Conservation (phyloP, 2,329 filamentous ascomycete species). For the Colletotrichum phormii region DNA sequence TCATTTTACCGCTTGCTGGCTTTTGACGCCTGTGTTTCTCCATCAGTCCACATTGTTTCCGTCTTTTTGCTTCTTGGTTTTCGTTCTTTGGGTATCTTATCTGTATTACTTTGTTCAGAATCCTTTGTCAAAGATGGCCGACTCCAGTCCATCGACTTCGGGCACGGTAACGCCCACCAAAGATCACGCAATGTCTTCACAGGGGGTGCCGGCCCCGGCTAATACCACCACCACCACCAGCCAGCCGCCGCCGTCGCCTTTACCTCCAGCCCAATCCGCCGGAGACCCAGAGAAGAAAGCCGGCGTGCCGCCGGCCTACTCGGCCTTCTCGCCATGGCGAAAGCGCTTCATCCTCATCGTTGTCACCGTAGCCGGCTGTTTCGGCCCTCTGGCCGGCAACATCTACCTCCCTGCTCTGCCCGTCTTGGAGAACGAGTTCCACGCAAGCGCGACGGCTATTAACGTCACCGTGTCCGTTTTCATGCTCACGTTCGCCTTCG, state of each 20-base stretch:
- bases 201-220: neutral
- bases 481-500: conserved; percentile 56
- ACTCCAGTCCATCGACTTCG: conserved; percentile 21
- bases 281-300: conserved; percentile 36
- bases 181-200: neutral
- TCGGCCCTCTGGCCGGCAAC: conserved; percentile 56
- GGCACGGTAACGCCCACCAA: conserved; percentile 21
- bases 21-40: neutral
- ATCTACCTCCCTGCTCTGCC: conserved; percentile 56
- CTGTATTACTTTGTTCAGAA: neutral
- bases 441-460: conserved; percentile 48
- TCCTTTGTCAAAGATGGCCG: conserved; percentile 5
- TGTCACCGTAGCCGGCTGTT: conserved; percentile 54
- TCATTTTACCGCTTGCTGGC: neutral
- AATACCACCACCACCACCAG: neutral
- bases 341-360: conserved; percentile 51
- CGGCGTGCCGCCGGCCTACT: conserved; percentile 44
- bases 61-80: neutral
- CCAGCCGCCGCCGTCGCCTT: neutral
- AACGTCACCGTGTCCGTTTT: conserved; percentile 58
- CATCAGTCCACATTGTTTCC: neutral
- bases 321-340: conserved; percentile 49
- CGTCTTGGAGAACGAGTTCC: conserved; percentile 51
- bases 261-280: neutral
- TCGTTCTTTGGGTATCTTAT: neutral